Evolutionary conservation across 768 basidiomycete species (phyloP), one percentile per base, ranked within the genome.

Genomic region (Roridomyces roridus): DNA sequence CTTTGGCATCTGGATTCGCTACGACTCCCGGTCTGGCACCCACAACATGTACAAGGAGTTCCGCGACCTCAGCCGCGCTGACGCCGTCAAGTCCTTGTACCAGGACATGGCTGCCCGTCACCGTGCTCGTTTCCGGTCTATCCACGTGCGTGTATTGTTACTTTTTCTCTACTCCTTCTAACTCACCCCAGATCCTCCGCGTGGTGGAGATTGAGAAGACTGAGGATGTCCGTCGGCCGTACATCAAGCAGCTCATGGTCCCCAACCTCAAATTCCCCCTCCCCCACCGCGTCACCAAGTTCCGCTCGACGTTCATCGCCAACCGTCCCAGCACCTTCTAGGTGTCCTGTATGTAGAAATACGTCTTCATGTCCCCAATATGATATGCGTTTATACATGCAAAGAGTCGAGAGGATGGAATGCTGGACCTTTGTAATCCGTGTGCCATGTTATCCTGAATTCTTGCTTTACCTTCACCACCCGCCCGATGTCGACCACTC

Each of bases 11-110:
- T 98, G 97, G 97, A 78, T 99, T 74, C 92, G 96, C 68, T 99
- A 99, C 79, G 97, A 99, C 80, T 98, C 96, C 51, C 94, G 96
- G 68, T 97, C 96, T 47, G 97, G 97, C 62, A 99, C 97, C 42
- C 97, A 98, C 89, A 99, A 99, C 88, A 96, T 98, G 95, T 97
- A 97, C 91, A 96, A 96, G 86, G 91, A 93, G 77, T 98, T 93
- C 91, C 93, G 95, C 71, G 96, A 98, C 68, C 89, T 99, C 67
- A 84, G 84, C 66, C 89, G 97, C 63, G 89, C 93, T 58, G 96
- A 93, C 73, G 96, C 97, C 55, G 97, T 98, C 73, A 95, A 92
- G 84, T 83, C 88, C 67, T 77, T 98, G 74, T 98, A 98, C 87
- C 96, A 98, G 81, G 96, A 98, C 79, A 98, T 99, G 96, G 94